Evolutionary conservation across 352 stramenopile species (phyloP).

Genomic region (Globisporangium acanthophoron): DNA sequence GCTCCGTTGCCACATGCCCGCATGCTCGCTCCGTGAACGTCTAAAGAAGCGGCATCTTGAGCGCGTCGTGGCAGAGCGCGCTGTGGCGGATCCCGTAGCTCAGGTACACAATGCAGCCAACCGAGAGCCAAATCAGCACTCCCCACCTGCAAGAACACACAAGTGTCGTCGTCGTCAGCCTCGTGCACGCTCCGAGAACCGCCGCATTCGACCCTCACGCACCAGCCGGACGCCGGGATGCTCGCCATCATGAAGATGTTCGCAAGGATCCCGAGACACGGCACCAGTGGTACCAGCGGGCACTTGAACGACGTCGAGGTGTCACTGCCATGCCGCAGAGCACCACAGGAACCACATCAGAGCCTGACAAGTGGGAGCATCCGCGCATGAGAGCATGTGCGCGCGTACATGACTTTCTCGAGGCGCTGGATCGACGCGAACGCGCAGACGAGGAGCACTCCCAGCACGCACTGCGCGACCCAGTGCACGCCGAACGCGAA

Average conservation of each 20-base stretch:
- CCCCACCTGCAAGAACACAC: constrained; percentile 37
- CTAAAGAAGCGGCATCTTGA: constrained; percentile 16
- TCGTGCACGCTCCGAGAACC: not conserved
- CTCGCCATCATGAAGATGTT: constrained; percentile 71
- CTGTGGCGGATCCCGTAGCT: constrained; percentile 78
- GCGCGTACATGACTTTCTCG: constrained; percentile 44
- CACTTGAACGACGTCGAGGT: constrained; percentile 48
- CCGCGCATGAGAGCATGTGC: not conserved
- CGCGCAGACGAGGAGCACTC: constrained; percentile 24
- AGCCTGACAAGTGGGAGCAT: not conserved
- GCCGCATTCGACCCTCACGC: constrained; percentile 2
- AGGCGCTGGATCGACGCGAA: constrained; percentile 54
- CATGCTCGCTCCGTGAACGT: no score
- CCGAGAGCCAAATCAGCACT: constrained; percentile 60
- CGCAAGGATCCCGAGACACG: constrained; percentile 51
- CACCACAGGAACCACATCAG: no score
- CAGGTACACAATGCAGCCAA: constrained; percentile 66
- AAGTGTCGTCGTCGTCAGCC: not conserved
- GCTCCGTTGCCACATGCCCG: no score
- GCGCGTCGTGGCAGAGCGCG: constrained; percentile 25
- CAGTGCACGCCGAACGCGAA: constrained; percentile 64
- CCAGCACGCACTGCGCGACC: constrained; percentile 31
- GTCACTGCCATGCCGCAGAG: constrained; percentile 7
- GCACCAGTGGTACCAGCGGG: constrained; percentile 49
- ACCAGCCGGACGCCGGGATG: constrained; percentile 51